Conservation (phyloP, 768 basidiomycete species). For the Termitomyces sp. region DNA sequence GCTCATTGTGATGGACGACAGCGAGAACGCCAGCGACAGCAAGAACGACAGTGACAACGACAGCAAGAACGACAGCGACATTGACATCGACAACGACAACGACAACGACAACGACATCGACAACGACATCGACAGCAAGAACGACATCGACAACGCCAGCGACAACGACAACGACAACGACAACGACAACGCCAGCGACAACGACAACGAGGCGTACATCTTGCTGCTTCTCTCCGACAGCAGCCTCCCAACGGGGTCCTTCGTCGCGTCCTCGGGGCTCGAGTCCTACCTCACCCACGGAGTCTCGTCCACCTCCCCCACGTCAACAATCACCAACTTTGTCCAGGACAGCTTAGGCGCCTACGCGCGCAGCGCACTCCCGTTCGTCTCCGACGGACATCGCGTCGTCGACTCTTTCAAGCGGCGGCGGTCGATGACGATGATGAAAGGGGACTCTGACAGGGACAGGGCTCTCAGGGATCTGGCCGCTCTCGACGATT, state of each 20-base stretch:
- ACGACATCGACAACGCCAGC: no score
- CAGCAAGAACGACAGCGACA: no score
- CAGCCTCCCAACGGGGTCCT: conserved; percentile 95
- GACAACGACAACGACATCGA: no score
- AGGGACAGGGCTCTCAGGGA: conserved; percentile 27
- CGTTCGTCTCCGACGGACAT: conserved; percentile 77
- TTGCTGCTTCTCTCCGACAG: conserved; percentile 82
- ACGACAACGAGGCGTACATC: conserved; percentile 53
- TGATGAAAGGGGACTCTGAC: conserved; percentile 12
- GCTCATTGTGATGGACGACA: conserved; percentile 10
- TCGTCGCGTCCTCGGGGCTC: conserved; percentile 90
- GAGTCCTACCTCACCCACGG: conserved; percentile 91
- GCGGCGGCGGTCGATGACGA: not conserved
- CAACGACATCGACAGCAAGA: not conserved
- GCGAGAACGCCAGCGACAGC: conserved; percentile 24
- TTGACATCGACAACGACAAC: no score
- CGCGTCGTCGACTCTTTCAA: conserved; percentile 25
- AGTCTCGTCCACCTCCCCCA: conserved; percentile 35
- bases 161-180: conserved; percentile 10
- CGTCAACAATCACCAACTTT: conserved; percentile 44
- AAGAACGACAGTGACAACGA: conserved; percentile 38
- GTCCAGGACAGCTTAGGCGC: conserved; percentile 67
- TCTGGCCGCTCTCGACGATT: conserved; percentile 57
- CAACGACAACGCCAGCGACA: conserved; percentile 22
- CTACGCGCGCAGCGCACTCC: conserved; percentile 71